Base-by-base conservation (phyloP, 2,329 filamentous ascomycete genomes). In the Nothomitra cinnamomea region DNA sequence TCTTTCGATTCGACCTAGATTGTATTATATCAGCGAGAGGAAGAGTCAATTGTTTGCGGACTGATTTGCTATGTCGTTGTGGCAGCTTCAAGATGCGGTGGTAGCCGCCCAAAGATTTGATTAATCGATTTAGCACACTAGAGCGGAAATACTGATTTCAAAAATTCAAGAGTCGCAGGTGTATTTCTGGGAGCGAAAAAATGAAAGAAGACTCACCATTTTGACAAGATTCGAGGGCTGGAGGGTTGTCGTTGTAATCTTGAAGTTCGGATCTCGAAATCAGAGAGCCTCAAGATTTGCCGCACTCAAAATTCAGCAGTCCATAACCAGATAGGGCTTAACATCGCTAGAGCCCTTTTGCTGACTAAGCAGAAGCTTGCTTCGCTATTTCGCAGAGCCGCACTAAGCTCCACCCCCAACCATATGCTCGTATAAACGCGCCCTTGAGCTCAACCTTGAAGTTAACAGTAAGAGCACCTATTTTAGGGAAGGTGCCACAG, bases 1-100 rank as follows among this genome's bases (percentile, higher is more conserved):
- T 80, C 76, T 67, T 74, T 76, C 67, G 69, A 68, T 72, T 90
- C 86, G 73, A 84, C 77, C 74, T 79, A 66, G 66, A 72, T 35
- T 3, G n/a, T 35, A 35, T 32, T 35, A 17, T 47, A 24, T 49
- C 24, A 49, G 45, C 17, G 12, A 6, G 19, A 21, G 41, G 17
- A 45, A 49, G 12, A n/a, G 13, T 35, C n/a, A 12, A 17, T 24
- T 10, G 8, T 19, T 4, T 5, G n/a, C 13, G 6, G 5, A n/a
- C n/a, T 28, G 21, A 12, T 4, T 17, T 28, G 43, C 19, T 25
- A 32, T 48, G 4, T 25, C 1, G 8, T 13, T 12, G 43, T 28
- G 43, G 25, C 8, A 4, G 22, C 7, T 17, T 6, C 13, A 48
- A 12, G 43, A 21, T 13, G 21, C 17, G 22, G 15, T 13, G 22